Evolutionary conservation across 805 yeast genomes (phyloP).

Genomic region (Candida silvicultrix): DNA sequence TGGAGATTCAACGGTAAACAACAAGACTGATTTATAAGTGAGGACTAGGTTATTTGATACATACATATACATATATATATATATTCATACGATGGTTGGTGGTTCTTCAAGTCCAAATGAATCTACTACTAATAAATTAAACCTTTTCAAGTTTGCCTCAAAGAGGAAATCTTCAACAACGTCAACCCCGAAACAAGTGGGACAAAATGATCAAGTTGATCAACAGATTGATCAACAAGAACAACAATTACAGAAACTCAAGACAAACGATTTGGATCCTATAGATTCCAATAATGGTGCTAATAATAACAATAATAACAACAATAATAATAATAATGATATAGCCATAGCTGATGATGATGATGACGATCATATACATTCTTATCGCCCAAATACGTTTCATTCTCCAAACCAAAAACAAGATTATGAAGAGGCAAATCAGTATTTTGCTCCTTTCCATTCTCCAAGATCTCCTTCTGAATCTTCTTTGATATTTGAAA

Average conservation of each 20-base stretch:
- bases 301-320: neutral
- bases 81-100: neutral
- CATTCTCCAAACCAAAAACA: neutral
- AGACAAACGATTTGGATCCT: neutral
- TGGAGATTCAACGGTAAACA: too few relatives aligned
- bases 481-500: slow-evolving; percentile 52
- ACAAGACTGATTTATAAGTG: too few relatives aligned
- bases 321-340: neutral
- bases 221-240: neutral
- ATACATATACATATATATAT: too few relatives aligned
- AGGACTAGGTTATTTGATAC: too few relatives aligned
- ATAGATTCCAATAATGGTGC: neutral
- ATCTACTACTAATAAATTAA: neutral
- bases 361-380: neutral
- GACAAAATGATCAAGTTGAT: neutral
- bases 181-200: neutral
- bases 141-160: slow-evolving; percentile 4
- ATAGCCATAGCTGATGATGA: neutral
- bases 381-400: neutral
- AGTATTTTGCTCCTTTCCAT: neutral
- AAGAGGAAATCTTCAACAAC: slow-evolving; percentile 1
- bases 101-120: neutral
- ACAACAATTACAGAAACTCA: neutral
- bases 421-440: neutral
- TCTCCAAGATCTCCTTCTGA: slow-evolving; percentile 10